Evolutionary conservation across 331 rosid species (phyloP).

Genomic region (Cydonia oblonga): DNA sequence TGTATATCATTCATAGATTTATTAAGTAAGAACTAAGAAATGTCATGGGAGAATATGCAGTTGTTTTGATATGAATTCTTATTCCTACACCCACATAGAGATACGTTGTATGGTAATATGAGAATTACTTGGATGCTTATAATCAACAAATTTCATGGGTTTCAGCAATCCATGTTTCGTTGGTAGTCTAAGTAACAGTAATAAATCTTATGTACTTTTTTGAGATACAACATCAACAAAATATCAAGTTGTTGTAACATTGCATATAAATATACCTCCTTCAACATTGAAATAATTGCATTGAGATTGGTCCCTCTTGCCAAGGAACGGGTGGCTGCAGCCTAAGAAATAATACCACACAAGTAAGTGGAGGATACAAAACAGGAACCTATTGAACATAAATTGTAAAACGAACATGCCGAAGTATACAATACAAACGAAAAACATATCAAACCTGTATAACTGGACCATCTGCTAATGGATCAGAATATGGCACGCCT

Average conservation of each 20-base stretch:
- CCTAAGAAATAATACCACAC: constrained; percentile 35
- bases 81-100: not conserved
- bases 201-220: no score
- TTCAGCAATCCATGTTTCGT: not conserved
- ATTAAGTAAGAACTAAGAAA: not conserved
- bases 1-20: not conserved
- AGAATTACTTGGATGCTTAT: not conserved
- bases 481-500: constrained; percentile 92
- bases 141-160: not conserved
- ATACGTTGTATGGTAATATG: not conserved
- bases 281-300: constrained; percentile 65
- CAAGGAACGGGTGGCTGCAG: constrained; percentile 90
- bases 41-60: not conserved
- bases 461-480: constrained; percentile 97
- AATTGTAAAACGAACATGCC: not conserved
- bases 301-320: constrained; percentile 67
- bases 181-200: not conserved
- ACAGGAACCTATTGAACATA: not conserved
- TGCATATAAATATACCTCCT: constrained; percentile 46
- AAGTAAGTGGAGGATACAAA: constrained; percentile 14
- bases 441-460: constrained; percentile 56
- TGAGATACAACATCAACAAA: not conserved
- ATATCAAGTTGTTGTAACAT: not conserved
- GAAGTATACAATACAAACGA: not conserved
- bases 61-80: not conserved